Evolutionary conservation across 768 basidiomycete genomes (phyloP), one percentile per base, ranked within the genome.

Genomic region (Chiua virens): DNA sequence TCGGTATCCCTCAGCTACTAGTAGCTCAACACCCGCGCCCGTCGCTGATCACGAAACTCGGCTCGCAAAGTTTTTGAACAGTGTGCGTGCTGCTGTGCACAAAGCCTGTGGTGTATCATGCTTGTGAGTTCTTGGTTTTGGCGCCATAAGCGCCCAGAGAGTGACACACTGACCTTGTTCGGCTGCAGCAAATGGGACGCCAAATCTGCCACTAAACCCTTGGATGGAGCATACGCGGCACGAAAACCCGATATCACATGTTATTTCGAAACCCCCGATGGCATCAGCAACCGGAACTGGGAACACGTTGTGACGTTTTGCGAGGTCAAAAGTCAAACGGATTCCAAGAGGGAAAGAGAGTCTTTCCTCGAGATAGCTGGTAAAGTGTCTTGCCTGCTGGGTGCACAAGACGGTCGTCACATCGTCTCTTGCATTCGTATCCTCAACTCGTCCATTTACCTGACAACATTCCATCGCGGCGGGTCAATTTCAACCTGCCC

Each of bases 171-270:
- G 4, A 27, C 25, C n/a, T 27, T 5, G 8, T 27, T 27, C 25
- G 8, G 6, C 30, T 13, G 11, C 34, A 50, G 49, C 22, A 5
- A 11, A 11, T 50, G 49, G 41, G 34, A 42, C 17, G 28, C n/a
- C 9, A 36, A 28, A 27, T 50, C 49, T 22, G n/a, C 49, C 4
- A 41, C 15, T 0, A 22, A 21, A 27, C 41, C 49, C 42, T 27
- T 50, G 39, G 27, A 23, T 18, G 41, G 49, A 4, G 18, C 23
- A 3, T 22, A 28, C 15, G 10, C 32, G n/a, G 13, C 4, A 3
- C 43, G 49, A 20, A 50, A 50, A 37, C 49, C 32, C 6, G 41
- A 50, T 8, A 43, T 50, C 7, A 22, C 49, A 5, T 50, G 49
- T 17, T 50, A 23, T n/a, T 37, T 50, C 20, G 1, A 21, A 21